These are phyloP conservation scores for Fusarium equiseti DNA, from an alignment of 2,329 filamentous ascomycete genomes.

Conservation along the genomic window DNA sequence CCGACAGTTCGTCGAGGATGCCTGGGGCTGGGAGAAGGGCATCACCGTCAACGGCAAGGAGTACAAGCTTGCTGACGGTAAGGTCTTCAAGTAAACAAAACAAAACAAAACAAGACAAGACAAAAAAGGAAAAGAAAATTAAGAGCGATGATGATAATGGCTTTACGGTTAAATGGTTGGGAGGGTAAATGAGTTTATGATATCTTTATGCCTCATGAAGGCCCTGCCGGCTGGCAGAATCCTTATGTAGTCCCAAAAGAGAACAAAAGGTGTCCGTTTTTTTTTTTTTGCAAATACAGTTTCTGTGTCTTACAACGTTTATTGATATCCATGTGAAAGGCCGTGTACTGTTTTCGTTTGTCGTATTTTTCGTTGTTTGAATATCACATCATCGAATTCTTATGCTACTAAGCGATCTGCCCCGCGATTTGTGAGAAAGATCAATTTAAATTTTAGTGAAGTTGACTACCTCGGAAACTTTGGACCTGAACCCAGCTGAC, in stretches of 20 bases:
- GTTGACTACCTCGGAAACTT: neutral
- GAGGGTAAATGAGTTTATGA: conserved; percentile 49
- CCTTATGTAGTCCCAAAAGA: conserved; percentile 39
- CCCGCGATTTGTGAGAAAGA: neutral
- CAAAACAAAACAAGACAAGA: conserved; percentile 58
- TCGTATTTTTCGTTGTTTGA: too few species aligned
- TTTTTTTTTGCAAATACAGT: conserved; percentile 34
- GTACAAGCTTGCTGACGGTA: conserved; percentile 89
- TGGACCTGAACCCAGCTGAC: too few species aligned
- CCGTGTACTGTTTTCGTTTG: neutral
- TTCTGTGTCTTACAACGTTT: conserved; percentile 9
- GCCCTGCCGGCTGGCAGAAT: conserved; percentile 39
- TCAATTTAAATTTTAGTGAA: neutral
- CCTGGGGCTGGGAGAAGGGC: conserved; percentile 94
- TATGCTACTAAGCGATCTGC: neutral
- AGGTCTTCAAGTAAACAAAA: conserved; percentile 94
- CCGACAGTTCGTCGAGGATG: conserved; percentile 84
- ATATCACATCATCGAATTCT: too few species aligned
- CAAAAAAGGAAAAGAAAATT: conserved; percentile 30
- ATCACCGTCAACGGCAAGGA: conserved; percentile 85
- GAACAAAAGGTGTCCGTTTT: conserved; percentile 33
- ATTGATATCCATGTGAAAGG: neutral
- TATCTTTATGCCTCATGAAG: conserved; percentile 44
- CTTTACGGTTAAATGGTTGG: conserved; percentile 50
- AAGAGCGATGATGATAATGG: conserved; percentile 50